phyloP scores from a whole-genome alignment of 2,329 filamentous ascomycete species.

The Xenosphaeropsis pyriputrescens region DNA sequence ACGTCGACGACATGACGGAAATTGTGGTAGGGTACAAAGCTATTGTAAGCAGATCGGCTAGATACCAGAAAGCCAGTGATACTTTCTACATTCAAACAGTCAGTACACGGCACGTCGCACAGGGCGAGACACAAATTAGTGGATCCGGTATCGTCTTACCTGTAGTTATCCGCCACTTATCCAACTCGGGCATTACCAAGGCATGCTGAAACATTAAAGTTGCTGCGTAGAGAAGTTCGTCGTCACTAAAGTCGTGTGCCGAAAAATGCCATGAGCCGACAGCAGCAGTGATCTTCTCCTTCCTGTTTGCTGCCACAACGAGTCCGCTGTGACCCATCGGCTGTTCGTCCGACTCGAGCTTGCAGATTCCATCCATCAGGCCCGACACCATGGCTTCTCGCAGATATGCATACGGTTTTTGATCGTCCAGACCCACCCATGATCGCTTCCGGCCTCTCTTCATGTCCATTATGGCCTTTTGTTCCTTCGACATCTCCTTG shows the following conservation, averaged over 20 bases:
- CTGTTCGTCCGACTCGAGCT: conserved; percentile 45
- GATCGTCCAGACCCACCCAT: conserved; percentile 78
- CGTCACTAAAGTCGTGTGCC: conserved; percentile 78
- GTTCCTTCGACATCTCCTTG: conserved; percentile 60
- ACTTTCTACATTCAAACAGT: conserved; percentile 43
- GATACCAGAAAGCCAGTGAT: conserved; percentile 76
- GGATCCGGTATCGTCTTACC: conserved; percentile 34
- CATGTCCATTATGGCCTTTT: conserved; percentile 55
- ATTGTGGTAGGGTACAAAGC: conserved; percentile 94
- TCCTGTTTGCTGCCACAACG: conserved; percentile 49
- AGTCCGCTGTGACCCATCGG: conserved; percentile 50
- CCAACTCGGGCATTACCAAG: conserved; percentile 65
- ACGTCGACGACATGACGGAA: conserved; percentile 97
- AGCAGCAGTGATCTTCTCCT: conserved; percentile 42
- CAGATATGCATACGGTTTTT: conserved; percentile 78
- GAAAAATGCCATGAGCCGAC: conserved; percentile 78
- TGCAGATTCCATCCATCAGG: conserved; percentile 81
- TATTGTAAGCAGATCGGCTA: conserved; percentile 88
- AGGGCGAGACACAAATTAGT: conserved; percentile 9
- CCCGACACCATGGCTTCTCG: conserved; percentile 88
- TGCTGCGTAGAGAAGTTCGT: conserved; percentile 79
- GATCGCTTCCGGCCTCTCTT: conserved; percentile 71
- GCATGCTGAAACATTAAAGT: conserved; percentile 83
- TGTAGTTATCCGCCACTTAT: conserved; percentile 64
- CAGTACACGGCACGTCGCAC: conserved; percentile 19